A percentile compares a stretch with the other conserved stretches of the same genome.
Evolutionary conservation across 495 filamentous ascomycete species (phyloP).

Genomic region (Hypoxylon intermedium): DNA sequence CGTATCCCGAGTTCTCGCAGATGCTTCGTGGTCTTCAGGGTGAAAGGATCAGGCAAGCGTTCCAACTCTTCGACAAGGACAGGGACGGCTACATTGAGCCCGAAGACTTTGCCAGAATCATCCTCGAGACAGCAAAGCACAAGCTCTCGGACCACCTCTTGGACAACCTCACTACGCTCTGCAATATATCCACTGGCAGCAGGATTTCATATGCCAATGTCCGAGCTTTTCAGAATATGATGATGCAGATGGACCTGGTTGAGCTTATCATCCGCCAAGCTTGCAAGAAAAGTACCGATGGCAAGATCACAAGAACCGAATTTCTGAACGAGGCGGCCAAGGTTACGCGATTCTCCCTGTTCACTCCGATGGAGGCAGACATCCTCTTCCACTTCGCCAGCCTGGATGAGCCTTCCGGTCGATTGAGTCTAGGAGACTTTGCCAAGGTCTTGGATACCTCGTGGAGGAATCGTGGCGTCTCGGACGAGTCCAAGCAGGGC

Average conservation of each 20-base stretch:
- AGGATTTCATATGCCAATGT: constrained; percentile 98
- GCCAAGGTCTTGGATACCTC: constrained; percentile 92
- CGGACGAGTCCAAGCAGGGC: constrained; percentile 44
- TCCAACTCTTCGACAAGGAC: constrained; percentile 88
- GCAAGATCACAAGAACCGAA: constrained; percentile 90
- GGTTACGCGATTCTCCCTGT: constrained; percentile 88
- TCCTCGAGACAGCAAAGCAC: constrained; percentile 89
- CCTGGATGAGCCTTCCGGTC: constrained; percentile 83
- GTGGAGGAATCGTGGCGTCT: constrained; percentile 71
- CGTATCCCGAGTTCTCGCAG: constrained; percentile 96
- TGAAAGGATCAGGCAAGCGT: constrained; percentile 93
- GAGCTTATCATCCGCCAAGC: constrained; percentile 90
- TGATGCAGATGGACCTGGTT: constrained; percentile 96
- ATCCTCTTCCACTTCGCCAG: constrained; percentile 98
- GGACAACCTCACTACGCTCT: constrained; percentile 90
- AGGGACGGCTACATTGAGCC: constrained; percentile 97
- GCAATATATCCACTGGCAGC: constrained; percentile 89
- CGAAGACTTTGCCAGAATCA: constrained; percentile 95
- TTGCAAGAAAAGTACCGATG: constrained; percentile 80
- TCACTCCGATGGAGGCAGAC: constrained; percentile 98
- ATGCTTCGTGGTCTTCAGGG: constrained; percentile 97
- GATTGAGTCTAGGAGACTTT: constrained; percentile 84
- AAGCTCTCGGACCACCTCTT: constrained; percentile 97
- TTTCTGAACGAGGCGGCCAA: constrained; percentile 94
- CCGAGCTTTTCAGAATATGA: constrained; percentile 94